Conservation (phyloP, 2,329 filamentous ascomycete genomes). For the Colletotrichum cereale region DNA sequence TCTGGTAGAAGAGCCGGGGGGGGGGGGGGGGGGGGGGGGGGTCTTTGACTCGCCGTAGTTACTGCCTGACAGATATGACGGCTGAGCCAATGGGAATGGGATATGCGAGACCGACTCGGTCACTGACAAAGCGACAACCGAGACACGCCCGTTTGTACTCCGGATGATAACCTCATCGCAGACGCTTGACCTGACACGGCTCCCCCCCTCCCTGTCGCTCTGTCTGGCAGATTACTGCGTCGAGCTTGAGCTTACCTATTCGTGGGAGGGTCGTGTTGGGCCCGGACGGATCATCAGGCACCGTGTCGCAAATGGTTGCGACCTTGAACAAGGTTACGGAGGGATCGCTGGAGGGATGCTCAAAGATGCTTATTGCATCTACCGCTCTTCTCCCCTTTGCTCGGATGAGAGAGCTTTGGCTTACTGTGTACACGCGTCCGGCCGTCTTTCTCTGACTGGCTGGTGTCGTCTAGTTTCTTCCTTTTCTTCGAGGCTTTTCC, state of each 20-base stretch:
- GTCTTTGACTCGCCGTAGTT: slow-evolving; percentile 1
- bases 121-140: slow-evolving; percentile 1
- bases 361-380: neutral
- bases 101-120: neutral
- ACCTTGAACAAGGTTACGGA: neutral
- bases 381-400: neutral
- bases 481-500: neutral
- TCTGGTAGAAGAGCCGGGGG: neutral
- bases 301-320: neutral
- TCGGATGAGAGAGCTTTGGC: slow-evolving; percentile 10
- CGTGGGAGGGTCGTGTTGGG: neutral
- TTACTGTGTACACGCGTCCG: slow-evolving; percentile 1
- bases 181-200: slow-evolving; percentile 15
- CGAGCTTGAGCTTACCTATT: neutral
- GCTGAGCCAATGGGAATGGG: neutral
- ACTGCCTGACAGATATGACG: neutral
- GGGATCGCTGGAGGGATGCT: neutral
- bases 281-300: neutral
- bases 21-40: neutral
- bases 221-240: slow-evolving; percentile 1
- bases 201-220: slow-evolving; percentile 8
- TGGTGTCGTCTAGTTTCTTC: neutral
- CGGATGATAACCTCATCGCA: neutral
- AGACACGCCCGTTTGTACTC: slow-evolving; percentile 2
- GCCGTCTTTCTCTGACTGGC: slow-evolving; percentile 2